Conservation (phyloP, 768 basidiomycete genomes). For the Calocera cornea region DNA sequence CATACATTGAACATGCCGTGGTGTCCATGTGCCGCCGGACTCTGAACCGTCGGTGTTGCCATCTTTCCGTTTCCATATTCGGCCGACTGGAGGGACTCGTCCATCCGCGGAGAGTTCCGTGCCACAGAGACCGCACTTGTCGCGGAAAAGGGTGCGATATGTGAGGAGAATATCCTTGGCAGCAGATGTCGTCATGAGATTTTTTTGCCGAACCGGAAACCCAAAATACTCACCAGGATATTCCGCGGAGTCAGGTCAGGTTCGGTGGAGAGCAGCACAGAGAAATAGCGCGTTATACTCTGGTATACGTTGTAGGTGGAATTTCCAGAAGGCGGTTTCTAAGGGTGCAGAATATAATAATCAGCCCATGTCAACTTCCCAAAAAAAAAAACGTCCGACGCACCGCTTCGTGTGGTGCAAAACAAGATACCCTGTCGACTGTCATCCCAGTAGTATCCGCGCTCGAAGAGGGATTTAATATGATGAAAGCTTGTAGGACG, state of each 20-base stretch:
- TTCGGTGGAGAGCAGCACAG: neutral
- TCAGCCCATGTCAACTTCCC: neutral
- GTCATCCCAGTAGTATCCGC: neutral
- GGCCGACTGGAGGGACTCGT: neutral
- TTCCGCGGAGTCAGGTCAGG: neutral
- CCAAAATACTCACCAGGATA: neutral
- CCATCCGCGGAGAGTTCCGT: neutral
- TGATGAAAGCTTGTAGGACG: neutral
- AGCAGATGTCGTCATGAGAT: neutral
- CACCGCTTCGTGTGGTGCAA: neutral
- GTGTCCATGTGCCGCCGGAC: neutral
- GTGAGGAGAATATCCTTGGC: conserved; percentile 1
- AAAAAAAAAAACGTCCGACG: neutral
- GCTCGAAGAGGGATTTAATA: neutral
- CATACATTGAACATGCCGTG: conserved; percentile 4
- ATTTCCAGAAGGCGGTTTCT: conserved; percentile 5
- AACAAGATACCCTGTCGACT: neutral
- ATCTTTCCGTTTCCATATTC: neutral
- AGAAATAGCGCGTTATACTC: neutral
- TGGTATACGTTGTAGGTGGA: conserved; percentile 1
- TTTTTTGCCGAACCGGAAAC: neutral
- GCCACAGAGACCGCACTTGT: neutral
- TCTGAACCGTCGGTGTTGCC: neutral
- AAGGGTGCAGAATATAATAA: neutral
- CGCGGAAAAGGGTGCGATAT: neutral